A percentile compares a stretch with the other conserved stretches of the same genome.
Conservation (phyloP, 257 asterid species). For the Ophiorrhiza pumila region DNA sequence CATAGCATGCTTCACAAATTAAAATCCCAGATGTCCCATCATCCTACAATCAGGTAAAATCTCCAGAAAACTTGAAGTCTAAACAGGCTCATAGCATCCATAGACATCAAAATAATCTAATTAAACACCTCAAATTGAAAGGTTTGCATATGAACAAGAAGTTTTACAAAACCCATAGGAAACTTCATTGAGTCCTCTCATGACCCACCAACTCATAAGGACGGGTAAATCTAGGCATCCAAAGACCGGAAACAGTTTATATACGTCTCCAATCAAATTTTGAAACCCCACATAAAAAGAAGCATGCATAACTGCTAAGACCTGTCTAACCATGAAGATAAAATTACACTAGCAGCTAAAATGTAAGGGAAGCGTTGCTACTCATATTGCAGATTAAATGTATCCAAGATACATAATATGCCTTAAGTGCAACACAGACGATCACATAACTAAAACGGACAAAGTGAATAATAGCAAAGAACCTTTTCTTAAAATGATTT, state of each 20-base stretch:
- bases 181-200: background rate
- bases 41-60: background rate
- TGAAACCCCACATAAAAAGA: background rate
- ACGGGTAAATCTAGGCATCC: background rate
- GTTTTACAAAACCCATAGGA: too few relatives aligned
- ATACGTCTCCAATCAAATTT: background rate
- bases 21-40: background rate
- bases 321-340: background rate
- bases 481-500: constrained; percentile 18
- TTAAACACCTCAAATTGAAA: background rate
- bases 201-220: background rate
- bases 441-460: background rate
- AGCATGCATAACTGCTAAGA: background rate
- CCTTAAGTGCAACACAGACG: background rate
- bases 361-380: background rate
- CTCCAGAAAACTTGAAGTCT: background rate
- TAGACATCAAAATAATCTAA: background rate
- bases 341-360: background rate
- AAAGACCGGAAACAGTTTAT: background rate
- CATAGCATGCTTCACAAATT: too few relatives aligned
- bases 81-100: background rate
- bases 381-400: background rate
- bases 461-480: background rate
- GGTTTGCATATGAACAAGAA: background rate
- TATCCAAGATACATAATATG: background rate